Percentiles rank a stretch among this genome's conserved stretches.
Evolutionary conservation across 2,329 filamentous ascomycete genomes (phyloP).

Genomic region (Phaeoacremonium minimum): DNA sequence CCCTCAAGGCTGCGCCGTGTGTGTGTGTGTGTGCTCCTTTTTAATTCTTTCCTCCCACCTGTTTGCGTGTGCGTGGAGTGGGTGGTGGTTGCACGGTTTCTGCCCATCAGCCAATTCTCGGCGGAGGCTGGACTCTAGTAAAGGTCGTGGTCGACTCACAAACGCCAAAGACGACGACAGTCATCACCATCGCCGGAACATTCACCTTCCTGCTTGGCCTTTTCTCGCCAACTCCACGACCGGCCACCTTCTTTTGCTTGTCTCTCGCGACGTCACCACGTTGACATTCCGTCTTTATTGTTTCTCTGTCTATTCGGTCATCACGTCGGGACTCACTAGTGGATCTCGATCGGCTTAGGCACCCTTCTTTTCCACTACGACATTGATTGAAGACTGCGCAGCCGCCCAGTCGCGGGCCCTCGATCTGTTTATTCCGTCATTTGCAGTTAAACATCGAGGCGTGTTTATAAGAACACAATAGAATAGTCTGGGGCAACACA

Average conservation of each 20-base stretch:
- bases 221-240: no score
- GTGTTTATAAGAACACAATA: no score
- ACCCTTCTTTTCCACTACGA: not conserved
- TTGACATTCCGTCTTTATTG: not conserved
- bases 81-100: not conserved
- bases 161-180: no score
- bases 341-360: no score
- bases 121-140: not conserved
- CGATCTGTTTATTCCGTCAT: not conserved
- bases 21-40: no score
- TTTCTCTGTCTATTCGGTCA: not conserved
- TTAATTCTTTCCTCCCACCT: no score
- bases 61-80: no score
- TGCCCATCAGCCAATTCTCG: not conserved
- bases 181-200: no score
- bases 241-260: not conserved
- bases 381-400: not conserved
- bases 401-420: not conserved
- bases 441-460: not conserved
- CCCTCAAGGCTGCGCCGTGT: not conserved
- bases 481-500: no score
- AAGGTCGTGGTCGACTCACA: no score
- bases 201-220: no score
- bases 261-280: not conserved
- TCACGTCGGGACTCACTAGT: not conserved